phyloP scores from a whole-genome alignment of 495 filamentous ascomycete genomes.

The Tricharina praecox region DNA sequence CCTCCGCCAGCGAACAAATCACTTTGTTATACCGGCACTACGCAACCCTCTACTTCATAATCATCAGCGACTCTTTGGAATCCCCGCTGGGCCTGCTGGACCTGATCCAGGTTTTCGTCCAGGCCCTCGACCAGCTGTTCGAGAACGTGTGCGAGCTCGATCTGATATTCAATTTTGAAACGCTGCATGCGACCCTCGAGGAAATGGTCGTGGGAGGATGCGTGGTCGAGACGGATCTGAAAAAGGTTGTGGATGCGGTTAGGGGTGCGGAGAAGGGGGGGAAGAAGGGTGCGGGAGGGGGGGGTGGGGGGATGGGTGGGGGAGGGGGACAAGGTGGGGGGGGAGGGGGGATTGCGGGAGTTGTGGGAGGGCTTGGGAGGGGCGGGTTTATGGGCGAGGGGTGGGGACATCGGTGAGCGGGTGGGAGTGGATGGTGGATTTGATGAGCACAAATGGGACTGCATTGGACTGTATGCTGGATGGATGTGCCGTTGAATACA shows the following conservation, averaged over 20 bases:
- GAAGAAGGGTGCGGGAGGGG: slow-evolving; percentile 33
- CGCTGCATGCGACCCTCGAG: slow-evolving; percentile 70
- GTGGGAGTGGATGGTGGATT: too few relatives aligned
- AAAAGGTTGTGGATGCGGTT: slow-evolving; percentile 74
- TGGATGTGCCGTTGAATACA: too few relatives aligned
- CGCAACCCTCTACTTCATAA: slow-evolving; percentile 93
- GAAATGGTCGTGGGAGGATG: slow-evolving; percentile 97
- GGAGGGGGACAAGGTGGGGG: slow-evolving; percentile 17
- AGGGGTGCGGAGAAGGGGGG: slow-evolving; percentile 56
- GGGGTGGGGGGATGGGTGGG: slow-evolving; percentile 29
- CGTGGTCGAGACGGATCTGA: slow-evolving; percentile 81
- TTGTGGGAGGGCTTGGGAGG: slow-evolving; percentile 31
- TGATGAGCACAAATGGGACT: too few relatives aligned
- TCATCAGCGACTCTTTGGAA: slow-evolving; percentile 94
- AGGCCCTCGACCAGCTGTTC: slow-evolving; percentile 83
- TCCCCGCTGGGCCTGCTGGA: slow-evolving; percentile 90
- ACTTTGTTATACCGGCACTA: slow-evolving; percentile 97
- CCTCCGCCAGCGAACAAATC: slow-evolving; percentile 67
- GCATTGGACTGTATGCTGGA: too few relatives aligned
- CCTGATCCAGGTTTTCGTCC: slow-evolving; percentile 94
- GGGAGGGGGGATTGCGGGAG: slow-evolving; percentile 22
- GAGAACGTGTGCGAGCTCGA: slow-evolving; percentile 98
- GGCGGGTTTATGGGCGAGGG: too few relatives aligned
- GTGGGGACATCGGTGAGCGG: too few relatives aligned
- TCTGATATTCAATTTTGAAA: slow-evolving; percentile 97